Evolutionary conservation across 75 land plant genomes (phyloP).

Genomic region (Chamaecyparis obtusa): DNA sequence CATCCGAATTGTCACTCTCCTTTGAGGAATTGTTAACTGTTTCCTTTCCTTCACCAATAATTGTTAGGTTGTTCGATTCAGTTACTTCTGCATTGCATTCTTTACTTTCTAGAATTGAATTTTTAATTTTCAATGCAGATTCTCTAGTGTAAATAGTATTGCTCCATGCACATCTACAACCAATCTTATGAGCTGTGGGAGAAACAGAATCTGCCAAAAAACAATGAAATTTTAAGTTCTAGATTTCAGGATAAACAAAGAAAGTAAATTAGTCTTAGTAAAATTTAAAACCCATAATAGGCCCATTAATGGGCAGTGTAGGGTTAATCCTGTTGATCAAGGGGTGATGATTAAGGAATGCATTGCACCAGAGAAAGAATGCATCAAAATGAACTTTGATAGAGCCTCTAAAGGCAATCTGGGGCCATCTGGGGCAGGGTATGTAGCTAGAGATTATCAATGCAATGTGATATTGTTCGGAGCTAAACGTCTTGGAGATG

Average conservation of each 20-base stretch:
- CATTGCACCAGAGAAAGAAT: too few relatives aligned
- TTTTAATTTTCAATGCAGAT: neutral
- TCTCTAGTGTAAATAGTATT: neutral
- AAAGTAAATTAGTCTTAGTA: neutral
- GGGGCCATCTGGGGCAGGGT: too few relatives aligned
- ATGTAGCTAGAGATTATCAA: too few relatives aligned
- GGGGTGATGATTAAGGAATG: too few relatives aligned
- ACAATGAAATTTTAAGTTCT: neutral
- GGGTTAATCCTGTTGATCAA: too few relatives aligned
- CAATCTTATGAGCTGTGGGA: neutral
- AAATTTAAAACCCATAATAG: neutral
- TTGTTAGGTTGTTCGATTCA: neutral
- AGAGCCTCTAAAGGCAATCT: too few relatives aligned
- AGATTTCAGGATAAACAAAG: neutral
- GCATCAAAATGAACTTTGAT: too few relatives aligned
- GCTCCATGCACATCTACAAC: neutral
- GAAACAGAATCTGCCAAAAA: neutral
- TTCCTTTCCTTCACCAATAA: neutral
- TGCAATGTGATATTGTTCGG: too few relatives aligned
- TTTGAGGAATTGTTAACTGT: neutral
- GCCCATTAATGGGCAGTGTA: too few relatives aligned
- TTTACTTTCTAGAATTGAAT: neutral
- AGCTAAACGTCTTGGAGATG: too few relatives aligned
- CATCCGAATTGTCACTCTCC: slow-evolving; percentile 3
- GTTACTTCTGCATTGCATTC: neutral